phyloP scores from a whole-genome alignment of 345 rosid species.

The Citrus unshiu region DNA sequence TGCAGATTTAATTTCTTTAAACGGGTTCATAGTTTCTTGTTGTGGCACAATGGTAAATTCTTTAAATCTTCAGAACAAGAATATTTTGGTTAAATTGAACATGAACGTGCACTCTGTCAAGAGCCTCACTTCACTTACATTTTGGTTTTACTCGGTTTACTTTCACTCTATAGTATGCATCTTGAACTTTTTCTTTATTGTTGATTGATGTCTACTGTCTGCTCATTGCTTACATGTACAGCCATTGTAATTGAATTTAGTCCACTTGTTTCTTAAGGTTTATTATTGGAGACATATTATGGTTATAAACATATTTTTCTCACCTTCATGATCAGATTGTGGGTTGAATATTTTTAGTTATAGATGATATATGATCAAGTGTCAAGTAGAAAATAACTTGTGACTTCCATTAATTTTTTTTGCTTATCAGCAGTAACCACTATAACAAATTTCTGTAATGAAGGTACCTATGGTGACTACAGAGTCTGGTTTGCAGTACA shows the following conservation, averaged over 20 bases:
- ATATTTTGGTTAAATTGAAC: too few relatives aligned
- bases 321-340: neutral
- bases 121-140: neutral
- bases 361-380: neutral
- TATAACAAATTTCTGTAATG: conserved; percentile 11
- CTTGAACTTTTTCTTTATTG: neutral
- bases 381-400: neutral
- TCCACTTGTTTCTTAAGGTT: neutral
- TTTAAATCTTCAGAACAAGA: neutral
- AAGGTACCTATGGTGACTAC: conserved; percentile 92
- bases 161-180: neutral
- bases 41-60: neutral
- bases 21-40: neutral
- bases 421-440: neutral
- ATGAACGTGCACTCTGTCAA: too few relatives aligned
- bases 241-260: neutral
- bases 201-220: neutral
- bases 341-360: neutral
- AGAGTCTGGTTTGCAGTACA: conserved; percentile 83
- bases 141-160: neutral
- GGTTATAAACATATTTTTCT: neutral
- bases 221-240: neutral
- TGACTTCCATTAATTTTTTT: neutral
- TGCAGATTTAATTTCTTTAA: neutral
- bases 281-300: too few relatives aligned